These are phyloP conservation scores for Hygrocybe punicea DNA, from an alignment of 768 basidiomycete genomes.

Conservation along the genomic window DNA sequence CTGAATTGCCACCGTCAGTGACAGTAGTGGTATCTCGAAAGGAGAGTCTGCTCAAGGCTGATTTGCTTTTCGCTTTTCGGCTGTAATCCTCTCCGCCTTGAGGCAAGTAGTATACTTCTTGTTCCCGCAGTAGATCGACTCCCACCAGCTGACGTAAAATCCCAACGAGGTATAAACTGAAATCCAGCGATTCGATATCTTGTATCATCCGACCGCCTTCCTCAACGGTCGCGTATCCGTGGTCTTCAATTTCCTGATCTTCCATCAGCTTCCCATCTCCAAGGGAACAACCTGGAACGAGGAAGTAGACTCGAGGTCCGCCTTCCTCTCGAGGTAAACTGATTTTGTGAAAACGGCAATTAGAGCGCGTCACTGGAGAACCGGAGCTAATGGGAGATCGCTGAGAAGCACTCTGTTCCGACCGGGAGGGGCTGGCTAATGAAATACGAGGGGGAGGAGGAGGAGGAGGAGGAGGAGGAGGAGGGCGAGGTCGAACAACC, in stretches of 20 bases:
- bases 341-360: constrained; percentile 68
- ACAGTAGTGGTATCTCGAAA: constrained; percentile 5
- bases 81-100: constrained; percentile 41
- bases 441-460: constrained; percentile 1
- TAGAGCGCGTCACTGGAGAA: constrained; percentile 61
- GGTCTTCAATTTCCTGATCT: constrained; percentile 58
- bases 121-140: constrained; percentile 59
- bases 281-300: constrained; percentile 68
- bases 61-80: constrained; percentile 18
- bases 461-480: constrained; percentile 6
- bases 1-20: constrained; percentile 14
- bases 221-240: constrained; percentile 52
- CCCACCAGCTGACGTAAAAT: constrained; percentile 60
- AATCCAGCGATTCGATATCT: constrained; percentile 49
- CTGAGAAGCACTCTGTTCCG: constrained; percentile 18
- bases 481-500: constrained; percentile 5
- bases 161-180: constrained; percentile 53
- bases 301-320: constrained; percentile 54
- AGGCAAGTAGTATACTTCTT: constrained; percentile 64
- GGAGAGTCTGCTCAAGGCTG: not conserved
- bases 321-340: constrained; percentile 56
- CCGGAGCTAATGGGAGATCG: constrained; percentile 23
- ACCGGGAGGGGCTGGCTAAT: constrained; percentile 1
- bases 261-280: constrained; percentile 54
- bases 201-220: constrained; percentile 47